These are phyloP conservation scores for Globisporangium polare DNA, from an alignment of 352 stramenopile species.

Conservation along the genomic window DNA sequence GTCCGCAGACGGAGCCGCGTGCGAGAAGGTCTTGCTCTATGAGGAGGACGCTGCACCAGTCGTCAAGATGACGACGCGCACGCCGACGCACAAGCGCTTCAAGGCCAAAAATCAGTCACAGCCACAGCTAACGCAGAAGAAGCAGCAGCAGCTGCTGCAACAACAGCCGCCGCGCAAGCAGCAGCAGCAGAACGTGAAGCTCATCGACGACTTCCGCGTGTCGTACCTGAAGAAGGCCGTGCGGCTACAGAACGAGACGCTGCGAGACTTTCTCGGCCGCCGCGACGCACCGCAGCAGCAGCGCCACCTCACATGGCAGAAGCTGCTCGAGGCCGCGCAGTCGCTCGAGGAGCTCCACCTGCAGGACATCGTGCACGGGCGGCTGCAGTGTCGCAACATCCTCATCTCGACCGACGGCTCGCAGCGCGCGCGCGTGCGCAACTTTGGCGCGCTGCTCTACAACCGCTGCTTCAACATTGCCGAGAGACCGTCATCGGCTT, in stretches of 20 bases:
- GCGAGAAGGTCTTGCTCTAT: not conserved
- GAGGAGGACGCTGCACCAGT: not conserved
- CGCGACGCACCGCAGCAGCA: not conserved
- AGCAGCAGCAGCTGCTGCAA: not conserved
- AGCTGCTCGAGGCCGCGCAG: slow-evolving; percentile 11
- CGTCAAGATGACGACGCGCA: not conserved
- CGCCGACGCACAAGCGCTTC: not conserved
- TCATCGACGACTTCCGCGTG: slow-evolving; percentile 10
- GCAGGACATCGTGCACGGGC: slow-evolving; percentile 11
- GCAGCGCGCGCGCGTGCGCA: slow-evolving; percentile 12
- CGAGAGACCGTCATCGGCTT: not conserved
- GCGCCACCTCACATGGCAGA: slow-evolving; percentile 12
- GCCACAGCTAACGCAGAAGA: not conserved
- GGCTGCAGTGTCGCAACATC: slow-evolving; percentile 14
- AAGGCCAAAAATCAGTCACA: not conserved
- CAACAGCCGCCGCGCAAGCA: not conserved
- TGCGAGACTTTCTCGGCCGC: slow-evolving; percentile 3
- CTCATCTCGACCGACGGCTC: slow-evolving; percentile 12
- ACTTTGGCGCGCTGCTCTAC: slow-evolving; percentile 7
- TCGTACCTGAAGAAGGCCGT: slow-evolving; percentile 5
- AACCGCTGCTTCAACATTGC: not conserved
- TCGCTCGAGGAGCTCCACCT: slow-evolving; percentile 10
- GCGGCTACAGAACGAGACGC: slow-evolving; percentile 6
- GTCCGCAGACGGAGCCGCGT: not conserved
- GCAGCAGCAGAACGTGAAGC: slow-evolving; percentile 1